Evolutionary conservation across 257 asterid genomes (phyloP).

Genomic region (Solanum bulbocastanum): DNA sequence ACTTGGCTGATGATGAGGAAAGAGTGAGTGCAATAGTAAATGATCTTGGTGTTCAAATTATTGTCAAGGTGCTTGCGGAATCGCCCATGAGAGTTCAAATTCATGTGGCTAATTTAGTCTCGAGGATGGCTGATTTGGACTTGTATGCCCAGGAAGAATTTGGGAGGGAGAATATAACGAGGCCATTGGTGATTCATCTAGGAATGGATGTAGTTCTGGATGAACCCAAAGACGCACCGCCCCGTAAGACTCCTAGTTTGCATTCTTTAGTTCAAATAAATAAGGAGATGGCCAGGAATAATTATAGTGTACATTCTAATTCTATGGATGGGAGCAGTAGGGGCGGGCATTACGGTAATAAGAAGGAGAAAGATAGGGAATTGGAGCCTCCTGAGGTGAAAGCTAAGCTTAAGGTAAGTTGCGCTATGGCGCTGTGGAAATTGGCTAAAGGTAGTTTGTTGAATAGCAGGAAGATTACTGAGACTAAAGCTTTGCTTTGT

Average conservation of each 20-base stretch:
- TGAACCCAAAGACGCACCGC: slow-evolving; percentile 25
- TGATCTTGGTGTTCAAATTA: slow-evolving; percentile 42
- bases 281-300: slow-evolving; percentile 50
- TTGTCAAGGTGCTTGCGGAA: slow-evolving; percentile 56
- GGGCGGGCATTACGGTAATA: slow-evolving; percentile 29
- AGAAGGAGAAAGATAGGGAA: slow-evolving; percentile 48
- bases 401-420: slow-evolving; percentile 39
- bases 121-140: slow-evolving; percentile 54
- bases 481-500: slow-evolving; percentile 77
- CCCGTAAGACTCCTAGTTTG: slow-evolving; percentile 33
- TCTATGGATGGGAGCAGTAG: slow-evolving; percentile 39
- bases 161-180: slow-evolving; percentile 67
- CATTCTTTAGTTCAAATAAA: slow-evolving; percentile 61
- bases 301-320: slow-evolving; percentile 14
- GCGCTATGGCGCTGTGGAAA: slow-evolving; percentile 76
- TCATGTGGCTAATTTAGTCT: slow-evolving; percentile 50
- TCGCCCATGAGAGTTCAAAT: slow-evolving; percentile 64
- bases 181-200: slow-evolving; percentile 63
- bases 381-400: slow-evolving; percentile 37
- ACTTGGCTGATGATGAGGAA: slow-evolving; percentile 47
- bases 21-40: slow-evolving; percentile 37
- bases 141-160: slow-evolving; percentile 61
- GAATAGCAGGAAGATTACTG: slow-evolving; percentile 58
- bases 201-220: slow-evolving; percentile 54
- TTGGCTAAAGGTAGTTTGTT: slow-evolving; percentile 56